Evolutionary conservation across 2,329 filamentous ascomycete species (phyloP).

Genomic region (Endoconidiophora laricicola): DNA sequence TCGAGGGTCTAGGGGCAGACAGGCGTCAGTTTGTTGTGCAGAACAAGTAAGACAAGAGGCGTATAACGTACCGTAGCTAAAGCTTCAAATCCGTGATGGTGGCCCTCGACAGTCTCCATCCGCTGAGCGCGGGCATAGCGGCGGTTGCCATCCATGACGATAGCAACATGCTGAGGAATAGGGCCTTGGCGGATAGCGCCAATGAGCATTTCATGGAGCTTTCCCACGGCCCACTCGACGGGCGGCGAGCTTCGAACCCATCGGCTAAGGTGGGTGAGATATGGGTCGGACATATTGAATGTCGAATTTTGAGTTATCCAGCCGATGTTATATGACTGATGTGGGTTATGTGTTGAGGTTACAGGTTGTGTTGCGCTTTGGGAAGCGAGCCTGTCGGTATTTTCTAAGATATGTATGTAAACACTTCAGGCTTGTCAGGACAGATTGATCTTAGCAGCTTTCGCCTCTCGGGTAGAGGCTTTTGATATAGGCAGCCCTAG

Average conservation of each 20-base stretch:
- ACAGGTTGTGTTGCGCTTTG: not conserved
- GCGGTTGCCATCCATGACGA: slow-evolving; percentile 97
- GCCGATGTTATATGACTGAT: not conserved
- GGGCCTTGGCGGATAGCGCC: slow-evolving; percentile 79
- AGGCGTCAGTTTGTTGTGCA: not conserved
- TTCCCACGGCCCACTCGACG: slow-evolving; percentile 71
- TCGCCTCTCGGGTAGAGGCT: too few species aligned
- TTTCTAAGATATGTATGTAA: too few species aligned
- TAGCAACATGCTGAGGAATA: slow-evolving; percentile 90
- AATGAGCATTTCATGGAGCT: slow-evolving; percentile 70
- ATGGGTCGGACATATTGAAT: slow-evolving; percentile 35
- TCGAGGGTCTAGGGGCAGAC: slow-evolving; percentile 56
- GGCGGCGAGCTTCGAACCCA: slow-evolving; percentile 83
- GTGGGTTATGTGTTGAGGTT: not conserved
- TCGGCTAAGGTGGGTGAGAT: slow-evolving; percentile 31
- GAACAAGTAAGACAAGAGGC: not conserved
- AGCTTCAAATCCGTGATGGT: slow-evolving; percentile 90
- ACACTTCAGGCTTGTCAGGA: too few species aligned
- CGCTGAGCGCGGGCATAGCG: slow-evolving; percentile 79
- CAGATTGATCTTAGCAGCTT: too few species aligned
- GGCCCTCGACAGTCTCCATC: slow-evolving; percentile 92
- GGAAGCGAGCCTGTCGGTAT: too few species aligned
- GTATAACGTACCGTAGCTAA: slow-evolving; percentile 39
- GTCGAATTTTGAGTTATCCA: not conserved
- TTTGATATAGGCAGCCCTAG: too few species aligned